Conservation (phyloP, 768 basidiomycete species). For the Filobasidium floriforme region DNA sequence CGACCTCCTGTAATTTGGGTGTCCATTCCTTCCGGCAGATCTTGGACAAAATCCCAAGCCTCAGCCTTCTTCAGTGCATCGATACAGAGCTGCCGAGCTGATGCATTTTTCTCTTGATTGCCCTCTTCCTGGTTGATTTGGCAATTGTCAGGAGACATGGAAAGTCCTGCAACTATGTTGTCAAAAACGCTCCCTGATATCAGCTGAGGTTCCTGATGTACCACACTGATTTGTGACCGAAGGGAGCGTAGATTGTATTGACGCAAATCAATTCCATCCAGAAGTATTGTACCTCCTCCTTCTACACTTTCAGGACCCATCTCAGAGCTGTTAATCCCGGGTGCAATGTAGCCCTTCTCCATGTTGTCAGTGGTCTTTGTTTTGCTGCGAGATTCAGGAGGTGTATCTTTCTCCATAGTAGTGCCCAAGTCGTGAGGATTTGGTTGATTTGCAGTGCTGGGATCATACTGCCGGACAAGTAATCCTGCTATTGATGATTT, state of each 20-base stretch:
- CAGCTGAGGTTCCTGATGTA: slow-evolving; percentile 45
- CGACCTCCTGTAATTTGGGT: slow-evolving; percentile 36
- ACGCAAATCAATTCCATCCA: slow-evolving; percentile 28
- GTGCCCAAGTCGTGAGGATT: slow-evolving; percentile 22
- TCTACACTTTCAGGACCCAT: slow-evolving; percentile 50
- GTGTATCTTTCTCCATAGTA: too few relatives aligned
- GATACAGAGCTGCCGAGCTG: slow-evolving; percentile 57
- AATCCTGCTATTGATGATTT: slow-evolving; percentile 38
- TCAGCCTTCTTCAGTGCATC: slow-evolving; percentile 82
- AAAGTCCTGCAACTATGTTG: slow-evolving; percentile 78
- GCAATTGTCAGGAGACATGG: slow-evolving; percentile 62
- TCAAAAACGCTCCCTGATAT: slow-evolving; percentile 74
- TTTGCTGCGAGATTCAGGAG: neutral
- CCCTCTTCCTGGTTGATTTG: slow-evolving; percentile 41
- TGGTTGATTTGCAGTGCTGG: slow-evolving; percentile 19
- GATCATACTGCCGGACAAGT: slow-evolving; percentile 40
- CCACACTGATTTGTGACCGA: slow-evolving; percentile 33
- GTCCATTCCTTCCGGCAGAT: slow-evolving; percentile 38
- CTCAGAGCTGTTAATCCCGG: too few relatives aligned
- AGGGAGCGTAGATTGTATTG: slow-evolving; percentile 33
- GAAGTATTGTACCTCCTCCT: slow-evolving; percentile 11
- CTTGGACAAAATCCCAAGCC: slow-evolving; percentile 57
- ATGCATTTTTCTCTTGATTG: neutral
- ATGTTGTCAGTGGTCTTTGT: neutral
- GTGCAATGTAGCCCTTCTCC: slow-evolving; percentile 38